These are phyloP conservation scores for Purpureocillium lavendulum DNA, from an alignment of 2,329 filamentous ascomycete genomes.

Conservation along the genomic window DNA sequence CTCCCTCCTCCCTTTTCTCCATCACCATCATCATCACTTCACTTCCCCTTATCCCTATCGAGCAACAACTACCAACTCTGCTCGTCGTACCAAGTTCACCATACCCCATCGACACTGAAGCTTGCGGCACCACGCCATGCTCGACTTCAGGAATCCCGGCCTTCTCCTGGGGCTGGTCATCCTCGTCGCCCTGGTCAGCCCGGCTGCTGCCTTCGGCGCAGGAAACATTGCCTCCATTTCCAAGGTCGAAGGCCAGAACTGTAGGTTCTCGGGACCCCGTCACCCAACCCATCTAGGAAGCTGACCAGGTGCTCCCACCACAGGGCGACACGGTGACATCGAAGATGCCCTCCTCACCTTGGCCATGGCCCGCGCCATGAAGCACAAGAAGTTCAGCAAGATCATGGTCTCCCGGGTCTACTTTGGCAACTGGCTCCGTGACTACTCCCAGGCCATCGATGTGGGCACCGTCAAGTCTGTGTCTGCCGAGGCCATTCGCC, in stretches of 20 bases:
- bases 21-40: no score
- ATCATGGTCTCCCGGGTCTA: constrained; percentile 83
- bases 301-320: background rate
- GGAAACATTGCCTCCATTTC: constrained; percentile 80
- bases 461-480: constrained; percentile 88
- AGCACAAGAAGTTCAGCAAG: constrained; percentile 76
- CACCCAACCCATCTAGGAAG: background rate
- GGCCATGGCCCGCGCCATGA: constrained; percentile 43
- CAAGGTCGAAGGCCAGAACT: constrained; percentile 77
- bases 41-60: no score
- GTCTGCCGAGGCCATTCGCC: constrained; percentile 81
- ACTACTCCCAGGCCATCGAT: constrained; percentile 92
- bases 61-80: background rate
- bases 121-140: constrained; percentile 26
- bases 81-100: background rate
- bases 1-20: no score
- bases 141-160: constrained; percentile 37
- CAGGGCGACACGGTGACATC: constrained; percentile 82
- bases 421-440: constrained; percentile 91
- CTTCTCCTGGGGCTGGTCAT: constrained; percentile 48
- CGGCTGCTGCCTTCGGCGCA: constrained; percentile 72
- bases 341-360: constrained; percentile 81
- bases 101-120: no score
- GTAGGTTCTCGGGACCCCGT: constrained; percentile 35
- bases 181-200: constrained; percentile 58